Conservation (phyloP, 2,329 filamentous ascomycete genomes). For the Claviceps citrina region DNA sequence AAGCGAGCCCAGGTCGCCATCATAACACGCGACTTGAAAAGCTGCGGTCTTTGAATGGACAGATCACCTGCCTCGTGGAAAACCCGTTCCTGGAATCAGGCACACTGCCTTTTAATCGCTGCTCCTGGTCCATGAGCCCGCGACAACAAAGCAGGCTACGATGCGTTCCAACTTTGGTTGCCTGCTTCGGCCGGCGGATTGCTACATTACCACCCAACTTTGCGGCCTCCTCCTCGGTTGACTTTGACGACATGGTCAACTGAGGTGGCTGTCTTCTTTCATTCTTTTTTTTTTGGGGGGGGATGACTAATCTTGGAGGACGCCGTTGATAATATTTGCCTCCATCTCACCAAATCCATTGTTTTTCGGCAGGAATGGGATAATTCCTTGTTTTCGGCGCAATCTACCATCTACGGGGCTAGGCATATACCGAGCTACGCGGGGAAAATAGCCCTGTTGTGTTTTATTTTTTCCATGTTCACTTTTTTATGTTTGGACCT, state of each 20-base stretch:
- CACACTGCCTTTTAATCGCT: no score
- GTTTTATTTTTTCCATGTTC: not conserved
- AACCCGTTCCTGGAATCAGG: no score
- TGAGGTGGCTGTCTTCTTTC: no score
- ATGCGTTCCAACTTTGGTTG: no score
- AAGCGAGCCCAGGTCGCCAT: slow-evolving; percentile 85
- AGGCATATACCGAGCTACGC: not conserved
- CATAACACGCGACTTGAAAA: slow-evolving; percentile 73
- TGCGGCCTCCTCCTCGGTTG: not conserved
- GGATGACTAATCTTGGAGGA: not conserved
- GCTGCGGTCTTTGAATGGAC: slow-evolving; percentile 50
- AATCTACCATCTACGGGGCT: not conserved
- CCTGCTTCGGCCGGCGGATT: no score
- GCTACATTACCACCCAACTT: no score
- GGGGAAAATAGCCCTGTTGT: not conserved
- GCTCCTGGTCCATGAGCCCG: no score
- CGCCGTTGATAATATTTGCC: no score
- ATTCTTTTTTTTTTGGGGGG: not conserved
- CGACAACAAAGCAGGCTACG: no score
- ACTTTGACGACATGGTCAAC: not conserved
- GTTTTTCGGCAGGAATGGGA: not conserved
- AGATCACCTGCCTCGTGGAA: no score
- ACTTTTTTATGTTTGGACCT: not conserved
- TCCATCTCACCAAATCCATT: no score
- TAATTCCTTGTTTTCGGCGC: not conserved